Percentiles rank a stretch among this genome's conserved stretches.
Conservation (phyloP, 2,329 filamentous ascomycete genomes). For the Fusarium sp. region DNA sequence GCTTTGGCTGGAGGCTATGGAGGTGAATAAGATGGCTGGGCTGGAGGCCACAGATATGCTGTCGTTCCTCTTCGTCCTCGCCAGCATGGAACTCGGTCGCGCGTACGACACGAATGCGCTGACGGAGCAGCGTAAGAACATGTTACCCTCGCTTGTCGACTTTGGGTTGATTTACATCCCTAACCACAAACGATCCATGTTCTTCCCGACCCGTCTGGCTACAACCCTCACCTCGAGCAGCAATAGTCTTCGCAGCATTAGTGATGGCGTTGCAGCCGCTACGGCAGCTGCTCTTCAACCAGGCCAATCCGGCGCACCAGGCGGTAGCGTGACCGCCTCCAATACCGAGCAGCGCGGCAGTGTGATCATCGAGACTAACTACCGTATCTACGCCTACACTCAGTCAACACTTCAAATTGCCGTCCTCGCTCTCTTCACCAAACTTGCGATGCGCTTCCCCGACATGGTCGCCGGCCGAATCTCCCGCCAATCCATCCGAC, state of each 20-base stretch:
- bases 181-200: constrained; percentile 65
- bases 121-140: constrained; percentile 82
- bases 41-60: constrained; percentile 95
- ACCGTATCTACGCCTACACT: constrained; percentile 96
- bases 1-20: constrained; percentile 88
- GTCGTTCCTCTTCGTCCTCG: constrained; percentile 94
- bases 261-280: constrained; percentile 74
- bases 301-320: constrained; percentile 50
- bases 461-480: constrained; percentile 94
- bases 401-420: constrained; percentile 93
- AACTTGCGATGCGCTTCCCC: constrained; percentile 88
- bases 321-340: constrained; percentile 47
- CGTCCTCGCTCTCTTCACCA: constrained; percentile 88
- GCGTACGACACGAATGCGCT: constrained; percentile 90
- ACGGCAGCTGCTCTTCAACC: constrained; percentile 56
- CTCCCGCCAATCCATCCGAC: constrained; percentile 86
- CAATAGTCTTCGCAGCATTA: constrained; percentile 75
- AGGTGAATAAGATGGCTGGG: constrained; percentile 64
- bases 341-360: constrained; percentile 72
- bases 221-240: constrained; percentile 88
- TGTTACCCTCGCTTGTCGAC: constrained; percentile 89
- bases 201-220: constrained; percentile 92
- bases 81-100: constrained; percentile 89
- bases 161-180: constrained; percentile 90
- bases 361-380: constrained; percentile 98